These are phyloP conservation scores for Metschnikowia orientalis DNA, from an alignment of 805 yeast species.

Conservation along the genomic window DNA sequence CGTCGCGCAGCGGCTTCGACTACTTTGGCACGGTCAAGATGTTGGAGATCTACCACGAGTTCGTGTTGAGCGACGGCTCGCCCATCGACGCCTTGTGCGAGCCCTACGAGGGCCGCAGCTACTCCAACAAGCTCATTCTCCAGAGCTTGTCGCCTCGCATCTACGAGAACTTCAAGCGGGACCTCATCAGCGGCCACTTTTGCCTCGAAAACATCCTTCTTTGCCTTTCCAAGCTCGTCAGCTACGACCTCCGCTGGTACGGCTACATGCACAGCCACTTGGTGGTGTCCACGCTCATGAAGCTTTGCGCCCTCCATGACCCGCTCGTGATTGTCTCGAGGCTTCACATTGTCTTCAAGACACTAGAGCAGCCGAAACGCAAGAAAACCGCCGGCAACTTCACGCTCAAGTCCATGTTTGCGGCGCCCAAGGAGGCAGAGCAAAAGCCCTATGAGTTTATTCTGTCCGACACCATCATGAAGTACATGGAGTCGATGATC, in stretches of 20 bases:
- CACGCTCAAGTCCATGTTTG: conserved; percentile 16
- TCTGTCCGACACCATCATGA: conserved; percentile 30
- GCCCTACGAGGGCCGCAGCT: conserved; percentile 24
- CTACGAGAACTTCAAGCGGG: conserved; percentile 21
- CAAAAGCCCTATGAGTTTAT: conserved; percentile 21
- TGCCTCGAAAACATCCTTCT: conserved; percentile 32
- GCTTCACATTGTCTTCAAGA: conserved; percentile 33
- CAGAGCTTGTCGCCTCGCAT: conserved; percentile 18
- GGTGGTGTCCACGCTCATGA: conserved; percentile 40
- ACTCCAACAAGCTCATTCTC: conserved; percentile 33
- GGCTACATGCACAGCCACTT: conserved; percentile 46
- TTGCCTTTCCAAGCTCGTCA: conserved; percentile 43
- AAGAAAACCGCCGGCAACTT: conserved; percentile 8
- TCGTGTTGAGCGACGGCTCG: conserved; percentile 36
- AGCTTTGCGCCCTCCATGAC: conserved; percentile 40
- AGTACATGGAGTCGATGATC: conserved; percentile 28
- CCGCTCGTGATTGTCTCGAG: conserved; percentile 36
- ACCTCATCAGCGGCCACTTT: conserved; percentile 27
- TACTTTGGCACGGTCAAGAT: conserved; percentile 51
- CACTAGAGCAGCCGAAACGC: conserved; percentile 9
- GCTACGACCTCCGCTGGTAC: conserved; percentile 66
- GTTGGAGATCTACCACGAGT: conserved; percentile 44
- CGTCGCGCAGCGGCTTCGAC: conserved; percentile 57
- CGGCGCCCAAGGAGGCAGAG: conserved; percentile 12
- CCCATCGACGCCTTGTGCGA: conserved; percentile 29